phyloP scores from a whole-genome alignment of 2,329 filamentous ascomycete genomes.

The Cladophialophora psammophila region DNA sequence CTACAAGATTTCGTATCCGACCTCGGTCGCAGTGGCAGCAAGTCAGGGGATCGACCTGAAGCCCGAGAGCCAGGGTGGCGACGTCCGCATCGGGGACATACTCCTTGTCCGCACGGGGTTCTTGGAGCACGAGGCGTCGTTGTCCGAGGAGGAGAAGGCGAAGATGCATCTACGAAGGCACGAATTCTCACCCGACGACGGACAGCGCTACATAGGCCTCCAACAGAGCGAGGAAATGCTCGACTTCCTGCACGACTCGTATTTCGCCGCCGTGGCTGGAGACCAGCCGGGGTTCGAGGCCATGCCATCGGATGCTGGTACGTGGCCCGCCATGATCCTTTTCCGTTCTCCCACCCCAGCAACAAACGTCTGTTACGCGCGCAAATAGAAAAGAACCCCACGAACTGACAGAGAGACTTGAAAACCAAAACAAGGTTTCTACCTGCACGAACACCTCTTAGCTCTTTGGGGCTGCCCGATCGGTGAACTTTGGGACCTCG shows the following conservation, averaged over 20 bases:
- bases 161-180: slow-evolving; percentile 40
- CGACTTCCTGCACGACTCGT: slow-evolving; percentile 72
- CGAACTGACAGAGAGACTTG: too few relatives aligned
- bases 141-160: slow-evolving; percentile 46
- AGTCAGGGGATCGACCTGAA: slow-evolving; percentile 51
- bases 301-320: slow-evolving; percentile 52
- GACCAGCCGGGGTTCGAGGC: slow-evolving; percentile 71
- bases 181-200: slow-evolving; percentile 42
- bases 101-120: slow-evolving; percentile 70
- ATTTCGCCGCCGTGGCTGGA: slow-evolving; percentile 53
- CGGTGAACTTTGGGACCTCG: slow-evolving; percentile 54
- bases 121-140: slow-evolving; percentile 63
- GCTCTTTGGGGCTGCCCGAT: slow-evolving; percentile 52
- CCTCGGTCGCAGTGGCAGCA: slow-evolving; percentile 65
- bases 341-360: background rate
- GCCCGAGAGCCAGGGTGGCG: background rate
- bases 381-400: too few relatives aligned
- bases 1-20: slow-evolving; percentile 48
- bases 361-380: too few relatives aligned
- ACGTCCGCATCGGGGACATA: slow-evolving; percentile 68
- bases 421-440: too few relatives aligned
- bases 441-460: slow-evolving; percentile 50
- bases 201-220: slow-evolving; percentile 54
- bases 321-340: too few relatives aligned
- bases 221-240: slow-evolving; percentile 62